Conservation (phyloP, 2,329 filamentous ascomycete genomes). For the Curvularia eragrostidis region DNA sequence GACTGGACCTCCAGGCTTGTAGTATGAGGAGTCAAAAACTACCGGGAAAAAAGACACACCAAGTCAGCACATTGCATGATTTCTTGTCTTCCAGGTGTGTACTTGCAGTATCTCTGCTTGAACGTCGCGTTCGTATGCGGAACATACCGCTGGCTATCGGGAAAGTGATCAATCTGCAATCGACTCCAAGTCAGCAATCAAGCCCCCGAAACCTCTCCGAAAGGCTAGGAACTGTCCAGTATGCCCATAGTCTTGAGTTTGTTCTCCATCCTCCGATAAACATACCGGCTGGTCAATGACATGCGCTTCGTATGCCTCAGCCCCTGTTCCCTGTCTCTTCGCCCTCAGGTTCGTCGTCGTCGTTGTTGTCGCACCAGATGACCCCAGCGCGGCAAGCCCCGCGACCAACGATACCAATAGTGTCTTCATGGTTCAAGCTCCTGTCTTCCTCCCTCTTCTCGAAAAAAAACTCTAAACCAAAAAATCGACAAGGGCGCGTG, state of each 20-base stretch:
- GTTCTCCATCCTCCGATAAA: neutral
- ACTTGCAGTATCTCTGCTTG: conserved; percentile 58
- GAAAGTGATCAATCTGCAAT: conserved; percentile 56
- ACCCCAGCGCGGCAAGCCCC: conserved; percentile 11
- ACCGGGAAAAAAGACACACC: too few species aligned
- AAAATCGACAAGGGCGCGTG: too few species aligned
- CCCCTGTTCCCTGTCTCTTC: conserved; percentile 22
- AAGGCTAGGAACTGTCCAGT: too few species aligned
- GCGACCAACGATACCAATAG: conserved; percentile 7
- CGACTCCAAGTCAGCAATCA: neutral
- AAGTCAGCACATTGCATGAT: neutral
- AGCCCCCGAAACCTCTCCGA: too few species aligned
- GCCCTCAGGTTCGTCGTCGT: conserved; percentile 12
- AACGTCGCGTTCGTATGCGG: conserved; percentile 59
- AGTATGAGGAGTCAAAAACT: conserved; percentile 60
- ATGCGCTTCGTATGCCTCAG: conserved; percentile 30
- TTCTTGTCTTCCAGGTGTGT: too few species aligned
- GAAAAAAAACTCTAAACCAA: too few species aligned
- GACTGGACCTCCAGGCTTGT: conserved; percentile 61
- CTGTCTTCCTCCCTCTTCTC: too few species aligned
- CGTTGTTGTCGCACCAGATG: conserved; percentile 6
- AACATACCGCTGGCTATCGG: conserved; percentile 49
- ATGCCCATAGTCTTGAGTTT: too few species aligned
- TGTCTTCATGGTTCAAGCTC: neutral
- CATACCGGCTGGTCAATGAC: conserved; percentile 36